Evolutionary conservation across 2,329 filamentous ascomycete species (phyloP).

Genomic region (Phoma herbarum): DNA sequence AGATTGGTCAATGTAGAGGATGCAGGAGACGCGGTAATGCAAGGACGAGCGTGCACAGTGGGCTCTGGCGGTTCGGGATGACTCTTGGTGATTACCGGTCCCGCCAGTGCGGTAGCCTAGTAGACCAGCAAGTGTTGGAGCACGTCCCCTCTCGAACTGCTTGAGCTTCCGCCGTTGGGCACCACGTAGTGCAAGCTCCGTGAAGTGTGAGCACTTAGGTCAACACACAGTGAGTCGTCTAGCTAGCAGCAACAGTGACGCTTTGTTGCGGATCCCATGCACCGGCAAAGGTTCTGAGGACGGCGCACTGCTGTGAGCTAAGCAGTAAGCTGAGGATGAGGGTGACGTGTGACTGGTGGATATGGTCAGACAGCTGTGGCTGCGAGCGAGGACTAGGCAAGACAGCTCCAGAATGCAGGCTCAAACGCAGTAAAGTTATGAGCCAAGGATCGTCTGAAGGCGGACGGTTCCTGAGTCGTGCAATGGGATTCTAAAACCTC

Average conservation of each 20-base stretch:
- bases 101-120: conserved; percentile 47
- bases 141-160: conserved; percentile 41
- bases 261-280: background rate
- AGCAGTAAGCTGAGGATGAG: conserved; percentile 46
- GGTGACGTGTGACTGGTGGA: conserved; percentile 33
- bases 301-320: conserved; percentile 40
- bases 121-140: conserved; percentile 39
- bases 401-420: conserved; percentile 35
- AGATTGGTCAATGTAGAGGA: conserved; percentile 36
- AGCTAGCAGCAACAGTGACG: conserved; percentile 5
- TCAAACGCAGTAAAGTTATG: conserved; percentile 31
- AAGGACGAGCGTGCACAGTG: conserved; percentile 41
- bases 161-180: conserved; percentile 43
- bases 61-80: conserved; percentile 39
- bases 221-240: conserved; percentile 29
- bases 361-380: conserved; percentile 27
- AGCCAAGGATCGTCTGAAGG: conserved; percentile 32
- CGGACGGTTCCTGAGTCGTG: conserved; percentile 36
- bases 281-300: conserved; percentile 18
- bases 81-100: conserved; percentile 46
- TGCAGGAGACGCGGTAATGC: conserved; percentile 38
- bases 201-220: conserved; percentile 34
- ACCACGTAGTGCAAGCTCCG: conserved; percentile 48
- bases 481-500: conserved; percentile 41
- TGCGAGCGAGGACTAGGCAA: conserved; percentile 31